Base-by-base conservation (phyloP, 352 stramenopile species). In the Thraustotheca clavata region DNA sequence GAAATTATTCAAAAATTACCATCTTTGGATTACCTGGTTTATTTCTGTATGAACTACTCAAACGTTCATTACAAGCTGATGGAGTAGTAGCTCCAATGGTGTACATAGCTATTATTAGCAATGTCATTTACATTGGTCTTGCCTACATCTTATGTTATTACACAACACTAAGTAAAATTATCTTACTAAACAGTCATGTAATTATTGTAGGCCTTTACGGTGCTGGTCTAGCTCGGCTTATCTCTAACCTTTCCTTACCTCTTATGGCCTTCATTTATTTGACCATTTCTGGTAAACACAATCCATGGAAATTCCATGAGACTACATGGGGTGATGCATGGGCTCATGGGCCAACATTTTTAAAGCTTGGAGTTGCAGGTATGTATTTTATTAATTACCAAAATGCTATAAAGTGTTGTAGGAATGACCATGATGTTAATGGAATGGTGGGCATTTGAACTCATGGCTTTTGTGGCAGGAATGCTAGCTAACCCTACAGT, bases 361-460 rank as follows among this genome's bases (percentile, higher is more conserved):
- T 70, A 22, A 22, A 18, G 14, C 43, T 92, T 8, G 83, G 81
- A 8, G 65, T 89, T 8, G 80, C 81, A 3, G 80, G 57, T 33
- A 61, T 40, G 24, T 5, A 20, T 36, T 18, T 59, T 36, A 34
- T 22, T 20, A 43, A 18, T 16, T 20, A 43, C 16, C 38, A 43
- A 20, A 16, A 20, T 43, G 20, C 16, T 40, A 22, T 32, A 24
- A 14, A 9, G 11, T 59, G 49, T 36, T 12, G 8, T 27, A 61
- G 52, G 76, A 32, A 82, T 86, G 79, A 73, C 77, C 52, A 88
- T 89, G 76, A 78, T 92, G 70, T 50, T 89, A 48, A 61, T 90
- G 8, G 83, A 92, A 68, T 91, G 79, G 81, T 80, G 74, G 66
- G 79, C 83, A 36, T 92, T 88, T 43, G 83, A 92, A 67, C 86